These are phyloP conservation scores for Lentithecium fluviatile DNA, from an alignment of 495 filamentous ascomycete species.

Conservation along the genomic window DNA sequence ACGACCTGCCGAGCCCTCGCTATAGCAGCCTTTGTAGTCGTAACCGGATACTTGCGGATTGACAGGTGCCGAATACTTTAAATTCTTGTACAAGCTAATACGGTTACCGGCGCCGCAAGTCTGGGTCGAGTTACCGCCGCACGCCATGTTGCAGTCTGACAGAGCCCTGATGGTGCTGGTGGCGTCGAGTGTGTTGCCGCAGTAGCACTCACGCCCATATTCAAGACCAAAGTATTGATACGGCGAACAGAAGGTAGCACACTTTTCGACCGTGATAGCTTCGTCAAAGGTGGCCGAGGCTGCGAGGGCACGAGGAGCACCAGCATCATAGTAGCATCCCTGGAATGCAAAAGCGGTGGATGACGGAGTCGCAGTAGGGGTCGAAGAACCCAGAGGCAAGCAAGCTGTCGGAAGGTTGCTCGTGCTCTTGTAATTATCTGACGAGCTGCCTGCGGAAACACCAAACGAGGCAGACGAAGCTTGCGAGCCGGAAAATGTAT, in stretches of 20 bases:
- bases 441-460: conserved; percentile 48
- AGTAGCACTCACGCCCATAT: conserved; percentile 40
- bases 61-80: conserved; percentile 10
- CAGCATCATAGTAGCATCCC: conserved; percentile 30
- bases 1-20: conserved; percentile 14
- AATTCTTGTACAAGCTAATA: conserved; percentile 29
- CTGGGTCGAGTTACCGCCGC: conserved; percentile 31
- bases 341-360: conserved; percentile 23
- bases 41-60: conserved; percentile 19
- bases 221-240: conserved; percentile 31
- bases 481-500: conserved; percentile 47
- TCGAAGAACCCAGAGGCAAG: conserved; percentile 22
- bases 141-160: conserved; percentile 44
- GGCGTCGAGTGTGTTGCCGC: conserved; percentile 22
- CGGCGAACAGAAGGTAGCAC: conserved; percentile 20
- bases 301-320: conserved; percentile 14
- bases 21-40: conserved; percentile 33
- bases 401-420: conserved; percentile 40
- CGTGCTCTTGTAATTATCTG: conserved; percentile 44
- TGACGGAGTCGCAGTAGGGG: conserved; percentile 39
- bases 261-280: conserved; percentile 31
- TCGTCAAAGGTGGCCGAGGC: conserved; percentile 5
- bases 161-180: conserved; percentile 21
- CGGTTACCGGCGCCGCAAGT: conserved; percentile 35
- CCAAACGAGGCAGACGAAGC: conserved; percentile 52